Evolutionary conservation across 306 rosid genomes (phyloP).

Genomic region (Cicer judaicum): DNA sequence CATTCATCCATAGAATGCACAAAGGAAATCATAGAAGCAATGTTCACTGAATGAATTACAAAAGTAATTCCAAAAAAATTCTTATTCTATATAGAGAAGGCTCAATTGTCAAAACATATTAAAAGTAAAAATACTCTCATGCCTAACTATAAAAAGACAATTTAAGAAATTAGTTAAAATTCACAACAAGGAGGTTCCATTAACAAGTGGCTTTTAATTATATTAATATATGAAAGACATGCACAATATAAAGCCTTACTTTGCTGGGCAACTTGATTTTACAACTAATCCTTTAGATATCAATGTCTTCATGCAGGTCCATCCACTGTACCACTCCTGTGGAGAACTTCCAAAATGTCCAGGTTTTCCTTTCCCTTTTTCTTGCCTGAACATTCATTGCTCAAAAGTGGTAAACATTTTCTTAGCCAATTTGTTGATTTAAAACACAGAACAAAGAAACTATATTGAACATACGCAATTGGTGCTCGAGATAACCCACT

Average conservation of each 20-base stretch:
- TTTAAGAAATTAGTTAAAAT: constrained; percentile 31
- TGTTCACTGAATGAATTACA: constrained; percentile 18
- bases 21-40: constrained; percentile 30
- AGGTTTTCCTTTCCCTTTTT: constrained; percentile 83
- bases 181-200: constrained; percentile 31
- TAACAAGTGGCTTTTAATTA: neutral
- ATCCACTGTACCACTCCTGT: constrained; percentile 91
- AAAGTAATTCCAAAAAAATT: constrained; percentile 19
- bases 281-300: constrained; percentile 77
- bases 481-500: constrained; percentile 88
- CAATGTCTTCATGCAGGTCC: constrained; percentile 89
- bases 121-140: constrained; percentile 25
- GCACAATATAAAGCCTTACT: constrained; percentile 57
- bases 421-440: constrained; percentile 6
- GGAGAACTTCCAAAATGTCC: constrained; percentile 68
- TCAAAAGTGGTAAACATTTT: constrained; percentile 38
- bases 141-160: neutral
- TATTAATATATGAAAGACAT: constrained; percentile 9
- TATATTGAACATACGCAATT: constrained; percentile 62
- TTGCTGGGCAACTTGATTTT: constrained; percentile 90
- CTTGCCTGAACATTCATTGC: constrained; percentile 62
- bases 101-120: constrained; percentile 12
- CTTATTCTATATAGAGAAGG: neutral
- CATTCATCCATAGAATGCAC: constrained; percentile 28
- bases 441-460: constrained; percentile 23